Base-by-base conservation (phyloP, 306 rosid genomes). In the Cyclanthera cordifolia region DNA sequence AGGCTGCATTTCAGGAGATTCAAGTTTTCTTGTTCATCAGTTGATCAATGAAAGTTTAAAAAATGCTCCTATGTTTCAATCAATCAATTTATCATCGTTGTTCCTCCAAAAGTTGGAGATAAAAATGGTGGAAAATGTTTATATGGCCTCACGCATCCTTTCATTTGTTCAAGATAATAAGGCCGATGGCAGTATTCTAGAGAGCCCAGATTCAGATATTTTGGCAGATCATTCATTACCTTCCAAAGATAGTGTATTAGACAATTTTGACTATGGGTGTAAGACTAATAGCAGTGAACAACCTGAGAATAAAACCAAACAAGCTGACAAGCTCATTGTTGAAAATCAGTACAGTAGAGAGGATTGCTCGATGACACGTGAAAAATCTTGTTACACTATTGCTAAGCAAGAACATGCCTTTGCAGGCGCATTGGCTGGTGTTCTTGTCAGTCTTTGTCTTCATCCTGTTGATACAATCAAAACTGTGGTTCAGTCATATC, bases 391-490 rank as follows among this genome's bases (percentile, higher is more conserved):
- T 56, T 77, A 70, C 72, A 67, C 70, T 80, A 76, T 82, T 59
- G 84, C 83, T 39, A 93, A 79, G 82, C 91, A 85, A 86, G 86
- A 83, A 47, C 94, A 93, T 76, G 98, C 98, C 64, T 81, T 93
- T 79, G 91, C 98, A 30, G 98, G 98, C 76, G 98, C 98, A 4
- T 83, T 93, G 78, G 84, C 98, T 53, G 98, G 98, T 79, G 5
- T 84, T 72, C 85, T 89, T 82, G 98, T 89, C 73, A 93, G 96
- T 83, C 85, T 86, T 79, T 86, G 94, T 85, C 81, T 93, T 61
- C 98, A 93, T 82, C 98, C 96, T 13, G 79, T 89, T 82, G 98
- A 93, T 81, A 93, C 98, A 37, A 55, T 93, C 72, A 93, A 93
- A 84, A 93, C 98, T 46, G 95, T 93, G 49, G 49, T 80, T 80